Conservation (phyloP, 306 rosid species). For the Datisca glomerata region DNA sequence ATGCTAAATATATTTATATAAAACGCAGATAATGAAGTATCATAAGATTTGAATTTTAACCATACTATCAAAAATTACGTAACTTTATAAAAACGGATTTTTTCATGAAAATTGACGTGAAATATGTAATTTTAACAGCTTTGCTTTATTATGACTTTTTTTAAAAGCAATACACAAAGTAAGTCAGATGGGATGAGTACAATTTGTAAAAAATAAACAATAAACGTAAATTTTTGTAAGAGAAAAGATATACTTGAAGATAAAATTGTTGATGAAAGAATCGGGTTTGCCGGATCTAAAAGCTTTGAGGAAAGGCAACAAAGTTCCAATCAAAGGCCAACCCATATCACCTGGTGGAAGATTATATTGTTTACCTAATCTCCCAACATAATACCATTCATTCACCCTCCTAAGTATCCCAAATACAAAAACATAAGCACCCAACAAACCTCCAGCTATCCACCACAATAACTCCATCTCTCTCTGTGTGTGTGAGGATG, state of each 20-base stretch:
- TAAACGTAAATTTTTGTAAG: neutral
- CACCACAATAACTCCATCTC: neutral
- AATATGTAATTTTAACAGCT: neutral
- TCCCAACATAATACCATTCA: conserved; percentile 6
- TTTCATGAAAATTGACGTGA: neutral
- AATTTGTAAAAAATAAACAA: too few species aligned
- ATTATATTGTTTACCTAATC: neutral
- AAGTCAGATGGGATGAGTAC: too few species aligned
- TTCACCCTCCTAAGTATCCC: conserved; percentile 12
- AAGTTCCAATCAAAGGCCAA: conserved; percentile 19
- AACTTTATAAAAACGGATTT: neutral
- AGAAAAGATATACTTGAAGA: conserved; percentile 6
- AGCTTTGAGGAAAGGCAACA: conserved; percentile 5
- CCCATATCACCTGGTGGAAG: conserved; percentile 27
- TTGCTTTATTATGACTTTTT: too few species aligned
- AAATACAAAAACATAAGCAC: conserved; percentile 6
- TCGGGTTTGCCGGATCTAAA: conserved; percentile 12
- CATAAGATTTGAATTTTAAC: too few species aligned
- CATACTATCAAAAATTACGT: too few species aligned
- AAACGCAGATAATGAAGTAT: too few species aligned
- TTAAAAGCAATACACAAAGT: too few species aligned
- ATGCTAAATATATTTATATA: too few species aligned
- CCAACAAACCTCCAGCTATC: conserved; percentile 1
- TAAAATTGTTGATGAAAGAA: conserved; percentile 2
- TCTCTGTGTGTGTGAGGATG: too few species aligned